Conservation (phyloP, 345 rosid genomes). For the Jatropha curcas region DNA sequence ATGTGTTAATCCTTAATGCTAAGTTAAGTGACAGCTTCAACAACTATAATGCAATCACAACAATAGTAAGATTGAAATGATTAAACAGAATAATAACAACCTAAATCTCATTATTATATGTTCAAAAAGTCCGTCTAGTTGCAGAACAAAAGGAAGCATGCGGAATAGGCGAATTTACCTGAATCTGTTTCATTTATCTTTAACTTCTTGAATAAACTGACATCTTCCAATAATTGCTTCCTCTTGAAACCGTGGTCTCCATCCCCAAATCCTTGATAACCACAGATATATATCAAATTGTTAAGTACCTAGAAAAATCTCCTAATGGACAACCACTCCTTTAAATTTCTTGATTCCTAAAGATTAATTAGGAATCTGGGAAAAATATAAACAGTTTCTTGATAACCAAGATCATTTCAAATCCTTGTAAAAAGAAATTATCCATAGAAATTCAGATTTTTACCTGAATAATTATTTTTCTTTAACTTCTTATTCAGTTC, state of each 20-base stretch:
- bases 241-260: conserved; percentile 45
- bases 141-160: not conserved
- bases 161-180: conserved; percentile 16
- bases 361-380: too few species aligned
- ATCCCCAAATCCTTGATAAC: conserved; percentile 30
- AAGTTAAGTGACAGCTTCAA: too few species aligned
- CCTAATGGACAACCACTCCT: not conserved
- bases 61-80: too few species aligned
- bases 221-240: conserved; percentile 44
- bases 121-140: not conserved
- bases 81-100: too few species aligned
- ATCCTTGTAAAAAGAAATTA: not conserved
- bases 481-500: conserved; percentile 44
- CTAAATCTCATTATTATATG: not conserved
- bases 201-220: conserved; percentile 47
- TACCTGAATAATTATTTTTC: conserved; percentile 44
- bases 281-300: not conserved
- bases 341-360: too few species aligned
- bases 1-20: not conserved
- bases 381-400: too few species aligned
- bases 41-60: not conserved
- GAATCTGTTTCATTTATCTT: conserved; percentile 38
- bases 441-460: not conserved
- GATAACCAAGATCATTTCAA: too few species aligned
- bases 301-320: not conserved